Base-by-base conservation (phyloP, 345 rosid species). In the Heritiera littoralis region DNA sequence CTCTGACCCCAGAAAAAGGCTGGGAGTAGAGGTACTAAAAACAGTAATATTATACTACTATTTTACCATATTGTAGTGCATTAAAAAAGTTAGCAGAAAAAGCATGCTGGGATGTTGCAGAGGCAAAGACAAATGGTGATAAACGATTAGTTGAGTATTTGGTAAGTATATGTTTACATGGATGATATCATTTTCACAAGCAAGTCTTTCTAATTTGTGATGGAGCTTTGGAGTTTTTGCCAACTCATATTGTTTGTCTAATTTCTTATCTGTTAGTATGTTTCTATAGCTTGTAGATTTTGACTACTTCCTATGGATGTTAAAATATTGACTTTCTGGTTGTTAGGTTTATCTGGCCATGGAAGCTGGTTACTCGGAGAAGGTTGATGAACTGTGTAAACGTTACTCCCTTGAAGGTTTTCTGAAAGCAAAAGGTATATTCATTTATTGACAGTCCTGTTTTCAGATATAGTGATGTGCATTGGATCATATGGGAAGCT, bases 341-440 rank as follows among this genome's bases (percentile, higher is more conserved):
- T 84, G 72, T 75, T 74, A 96, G 99, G 97, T 96, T 80, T 89
- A 89, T 88, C 82, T 95, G 90, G 99, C 99, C 72, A 88, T 93
- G 99, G 98, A 95, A 90, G 97, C 99, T 82, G 96, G 99, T 67
- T 95, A 93, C 85, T 59, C 75, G 0, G 99, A 96, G 89, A 96
- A 96, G 86, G 98, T 96, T 81, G 92, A 90, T 83, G 98, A 96
- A 81, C 88, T 96, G 54, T 90, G 98, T 82, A 82, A 85, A 72
- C 89, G 89, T 48, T 91, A 92, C 87, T 90, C 91, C 71, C 97
- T 96, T 76, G 85, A 92, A 86, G 93, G 93, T 48, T 91, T 94
- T 83, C 78, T 85, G 67, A 91, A 86, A 82, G 81, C 84, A 72
- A 84, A 84, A 85, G 97, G 93, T 92, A 83, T 32, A 3, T 35